Evolutionary conservation across 169 alveolate species (phyloP).

Genomic region (Plasmodium knowlesi): DNA sequence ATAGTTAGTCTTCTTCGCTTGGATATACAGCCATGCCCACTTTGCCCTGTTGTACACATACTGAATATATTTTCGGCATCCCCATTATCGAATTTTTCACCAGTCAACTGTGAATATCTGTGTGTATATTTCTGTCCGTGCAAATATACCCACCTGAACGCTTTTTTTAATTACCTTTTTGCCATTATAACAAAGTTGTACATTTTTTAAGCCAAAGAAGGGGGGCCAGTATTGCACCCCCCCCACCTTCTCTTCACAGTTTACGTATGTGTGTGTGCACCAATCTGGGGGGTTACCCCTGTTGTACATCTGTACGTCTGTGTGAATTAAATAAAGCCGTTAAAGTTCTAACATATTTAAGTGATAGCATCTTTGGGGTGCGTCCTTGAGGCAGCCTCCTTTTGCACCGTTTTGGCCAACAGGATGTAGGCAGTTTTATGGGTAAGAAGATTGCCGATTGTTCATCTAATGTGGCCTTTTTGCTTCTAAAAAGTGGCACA

Average conservation of each 20-base stretch:
- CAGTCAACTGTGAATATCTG: neutral
- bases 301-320: neutral
- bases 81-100: neutral
- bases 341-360: neutral
- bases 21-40: neutral
- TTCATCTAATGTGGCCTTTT: neutral
- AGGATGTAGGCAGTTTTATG: neutral
- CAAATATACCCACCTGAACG: neutral
- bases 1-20: neutral
- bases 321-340: neutral
- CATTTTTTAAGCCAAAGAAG: constrained; percentile 7
- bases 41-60: neutral
- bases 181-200: neutral
- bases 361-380: neutral
- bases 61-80: neutral
- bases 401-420: neutral
- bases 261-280: neutral
- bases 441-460: neutral
- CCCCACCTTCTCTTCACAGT: neutral
- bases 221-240: neutral
- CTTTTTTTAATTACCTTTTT: constrained; percentile 4
- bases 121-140: neutral
- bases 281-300: neutral
- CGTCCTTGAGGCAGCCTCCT: too few relatives aligned
- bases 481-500: neutral